phyloP scores from a whole-genome alignment of 129 eudicot genomes.

The Chrysanthemum lavandulifolium region DNA sequence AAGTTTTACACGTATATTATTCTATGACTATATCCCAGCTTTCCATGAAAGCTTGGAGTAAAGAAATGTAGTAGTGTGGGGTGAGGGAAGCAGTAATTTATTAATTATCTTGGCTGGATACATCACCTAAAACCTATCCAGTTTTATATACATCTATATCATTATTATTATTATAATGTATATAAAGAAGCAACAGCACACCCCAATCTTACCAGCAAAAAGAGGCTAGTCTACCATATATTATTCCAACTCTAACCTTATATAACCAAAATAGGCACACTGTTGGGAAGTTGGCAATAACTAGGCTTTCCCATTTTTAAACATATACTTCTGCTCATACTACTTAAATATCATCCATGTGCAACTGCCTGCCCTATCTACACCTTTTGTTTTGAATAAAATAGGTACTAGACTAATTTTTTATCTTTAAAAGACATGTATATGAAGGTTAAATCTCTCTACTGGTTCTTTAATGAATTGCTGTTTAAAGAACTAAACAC shows the following conservation, averaged over 20 bases:
- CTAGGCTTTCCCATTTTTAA: constrained; percentile 28
- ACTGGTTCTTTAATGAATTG: too few species aligned
- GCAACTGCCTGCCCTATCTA: constrained; percentile 15
- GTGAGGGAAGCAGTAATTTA: constrained; percentile 3
- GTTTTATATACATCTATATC: constrained; percentile 12
- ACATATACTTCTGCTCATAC: not conserved
- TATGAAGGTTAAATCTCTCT: too few species aligned
- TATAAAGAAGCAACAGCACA: constrained; percentile 24
- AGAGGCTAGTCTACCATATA: constrained; percentile 17
- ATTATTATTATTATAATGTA: constrained; percentile 1
- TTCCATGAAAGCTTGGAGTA: not conserved
- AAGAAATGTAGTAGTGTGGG: constrained; percentile 4
- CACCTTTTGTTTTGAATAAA: constrained; percentile 17
- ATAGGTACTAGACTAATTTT: too few species aligned
- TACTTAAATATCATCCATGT: constrained; percentile 24
- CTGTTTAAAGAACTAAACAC: too few species aligned
- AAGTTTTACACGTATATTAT: constrained; percentile 4
- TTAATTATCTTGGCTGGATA: constrained; percentile 1
- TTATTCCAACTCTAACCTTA: constrained; percentile 38
- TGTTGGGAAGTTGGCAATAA: constrained; percentile 31
- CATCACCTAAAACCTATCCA: constrained; percentile 24
- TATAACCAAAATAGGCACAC: constrained; percentile 44
- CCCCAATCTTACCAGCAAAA: constrained; percentile 13
- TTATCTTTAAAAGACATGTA: too few species aligned
- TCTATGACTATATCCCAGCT: not conserved